Evolutionary conservation across 768 basidiomycete species (phyloP).

Genomic region (Amanita rubescens): DNA sequence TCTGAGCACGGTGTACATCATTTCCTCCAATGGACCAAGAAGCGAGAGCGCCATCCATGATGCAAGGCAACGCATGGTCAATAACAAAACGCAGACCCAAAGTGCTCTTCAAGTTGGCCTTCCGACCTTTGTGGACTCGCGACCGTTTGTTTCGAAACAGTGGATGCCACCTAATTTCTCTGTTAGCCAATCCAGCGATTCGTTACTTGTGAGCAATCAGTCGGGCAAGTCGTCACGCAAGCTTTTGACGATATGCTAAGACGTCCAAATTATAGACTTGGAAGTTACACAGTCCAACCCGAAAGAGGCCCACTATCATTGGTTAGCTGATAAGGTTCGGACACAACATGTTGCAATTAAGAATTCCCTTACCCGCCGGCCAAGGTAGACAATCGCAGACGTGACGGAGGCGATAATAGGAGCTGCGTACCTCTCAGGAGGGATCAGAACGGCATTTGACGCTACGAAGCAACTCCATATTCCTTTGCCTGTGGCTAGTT

Average conservation of each 20-base stretch:
- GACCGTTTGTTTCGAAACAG: slow-evolving; percentile 54
- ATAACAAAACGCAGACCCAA: slow-evolving; percentile 58
- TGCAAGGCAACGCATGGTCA: slow-evolving; percentile 62
- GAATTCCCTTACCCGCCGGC: neutral
- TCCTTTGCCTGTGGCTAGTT: slow-evolving; percentile 57
- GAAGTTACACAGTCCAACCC: neutral
- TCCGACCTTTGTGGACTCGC: slow-evolving; percentile 67
- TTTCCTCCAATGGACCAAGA: slow-evolving; percentile 56
- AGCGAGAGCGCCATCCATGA: slow-evolving; percentile 64
- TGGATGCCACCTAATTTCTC: slow-evolving; percentile 53
- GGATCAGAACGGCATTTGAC: slow-evolving; percentile 56
- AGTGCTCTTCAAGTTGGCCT: slow-evolving; percentile 52
- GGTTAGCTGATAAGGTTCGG: slow-evolving; percentile 75
- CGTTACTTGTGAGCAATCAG: neutral
- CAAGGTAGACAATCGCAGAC: slow-evolving; percentile 65
- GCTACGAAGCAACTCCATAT: slow-evolving; percentile 59
- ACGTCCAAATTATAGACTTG: neutral
- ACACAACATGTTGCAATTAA: too few relatives aligned
- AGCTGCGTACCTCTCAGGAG: slow-evolving; percentile 72
- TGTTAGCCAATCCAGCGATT: slow-evolving; percentile 13
- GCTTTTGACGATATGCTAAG: neutral
- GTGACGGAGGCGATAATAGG: slow-evolving; percentile 81
- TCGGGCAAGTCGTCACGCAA: neutral
- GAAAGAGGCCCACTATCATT: slow-evolving; percentile 37
- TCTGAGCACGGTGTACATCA: slow-evolving; percentile 65